These are phyloP conservation scores for Aspergillus quadricinctus DNA, from an alignment of 2,329 filamentous ascomycete species.

Conservation along the genomic window DNA sequence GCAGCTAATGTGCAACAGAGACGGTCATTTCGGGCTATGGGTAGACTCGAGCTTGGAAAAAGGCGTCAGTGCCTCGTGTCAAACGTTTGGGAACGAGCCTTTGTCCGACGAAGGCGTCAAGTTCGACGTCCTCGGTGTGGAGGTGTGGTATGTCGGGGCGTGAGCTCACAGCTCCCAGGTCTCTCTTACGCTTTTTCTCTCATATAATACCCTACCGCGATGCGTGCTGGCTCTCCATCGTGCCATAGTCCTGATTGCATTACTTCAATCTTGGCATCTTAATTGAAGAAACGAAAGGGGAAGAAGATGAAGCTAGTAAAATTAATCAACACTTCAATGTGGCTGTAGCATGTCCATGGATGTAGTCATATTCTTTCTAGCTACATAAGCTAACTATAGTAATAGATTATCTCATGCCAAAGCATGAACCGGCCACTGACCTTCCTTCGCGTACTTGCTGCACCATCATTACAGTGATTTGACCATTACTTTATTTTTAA, in stretches of 20 bases:
- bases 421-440: background rate
- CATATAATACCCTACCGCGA: slow-evolving; percentile 10
- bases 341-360: background rate
- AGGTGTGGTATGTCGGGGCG: slow-evolving; percentile 83
- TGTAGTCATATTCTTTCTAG: background rate
- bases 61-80: slow-evolving; percentile 76
- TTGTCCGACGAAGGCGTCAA: slow-evolving; percentile 89
- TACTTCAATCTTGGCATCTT: background rate
- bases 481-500: background rate
- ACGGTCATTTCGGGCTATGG: slow-evolving; percentile 92
- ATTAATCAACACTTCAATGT: background rate
- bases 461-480: background rate
- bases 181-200: background rate
- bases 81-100: slow-evolving; percentile 92
- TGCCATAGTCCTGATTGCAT: slow-evolving; percentile 2
- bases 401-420: background rate
- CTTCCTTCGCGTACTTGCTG: background rate
- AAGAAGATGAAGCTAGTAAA: background rate
- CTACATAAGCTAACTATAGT: background rate
- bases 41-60: slow-evolving; percentile 79
- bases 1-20: slow-evolving; percentile 35
- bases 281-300: background rate
- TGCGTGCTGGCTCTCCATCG: slow-evolving; percentile 11
- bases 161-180: slow-evolving; percentile 11
- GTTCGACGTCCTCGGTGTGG: slow-evolving; percentile 85